Evolutionary conservation across 2,329 filamentous ascomycete genomes (phyloP), one percentile per base, ranked within the genome.

Genomic region (Colletotrichum sp.): DNA sequence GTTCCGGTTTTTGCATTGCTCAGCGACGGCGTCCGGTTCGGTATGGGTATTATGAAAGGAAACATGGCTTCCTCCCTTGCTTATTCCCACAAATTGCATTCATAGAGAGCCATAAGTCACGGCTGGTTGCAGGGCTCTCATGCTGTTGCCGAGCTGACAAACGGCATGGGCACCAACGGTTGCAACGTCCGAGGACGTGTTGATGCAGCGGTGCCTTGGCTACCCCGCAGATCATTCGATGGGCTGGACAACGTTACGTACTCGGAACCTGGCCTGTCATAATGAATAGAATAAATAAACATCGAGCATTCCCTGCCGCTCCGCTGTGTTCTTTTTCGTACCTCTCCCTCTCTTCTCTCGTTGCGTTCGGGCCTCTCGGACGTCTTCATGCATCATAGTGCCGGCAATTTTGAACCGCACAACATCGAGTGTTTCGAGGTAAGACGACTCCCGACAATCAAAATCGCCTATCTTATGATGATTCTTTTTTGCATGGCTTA

Each of bases 401-500:
- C 13, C 59, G 59, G 6, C n/a, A n/a, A 10, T 15, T n/a, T 15
- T 32, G n/a, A 63, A 36, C 59, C 28, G 32, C 18, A 63, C 28
- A 30, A 34, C 30, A 21, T 63, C 18, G 30, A 63, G 32, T 34
- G 59, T 36, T 28, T 49, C 28, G 49, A 68, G 52, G 67, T 69
- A 62, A 69, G 67, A 36, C 55, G 24, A 60, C 21, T 39, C 8
- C 13, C 21, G 15, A 32, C 26, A 30, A 39, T 8, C 30, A 39
- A 30, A 15, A 32, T 15, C 24, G 28, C 34, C 63, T 4, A 24
- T 72, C 73, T 74, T 18, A 78, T 83, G 82, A 83, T 83, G 81
- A 83, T 79, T 77, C 59, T 62, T 78, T 74, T 79, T 78, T 81
- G 81, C 81, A 83, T 83, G 82, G 82, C 82, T 83, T 83, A 83